These are phyloP conservation scores for Zygosaccharomyces pseudorouxii DNA, from an alignment of 805 yeast genomes.

Conservation along the genomic window DNA sequence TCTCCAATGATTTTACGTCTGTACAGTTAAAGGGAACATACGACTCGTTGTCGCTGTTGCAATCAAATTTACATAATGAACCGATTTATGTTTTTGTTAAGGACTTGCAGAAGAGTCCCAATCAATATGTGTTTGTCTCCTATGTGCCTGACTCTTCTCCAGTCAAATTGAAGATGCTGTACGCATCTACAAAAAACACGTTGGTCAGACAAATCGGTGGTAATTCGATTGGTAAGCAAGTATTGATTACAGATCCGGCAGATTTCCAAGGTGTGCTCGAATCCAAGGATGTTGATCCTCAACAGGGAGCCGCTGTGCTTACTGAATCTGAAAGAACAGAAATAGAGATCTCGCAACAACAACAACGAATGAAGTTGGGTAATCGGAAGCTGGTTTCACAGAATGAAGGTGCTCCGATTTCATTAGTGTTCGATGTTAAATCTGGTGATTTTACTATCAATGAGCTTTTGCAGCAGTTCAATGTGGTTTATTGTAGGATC, in stretches of 20 bases:
- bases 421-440: slow-evolving; percentile 26
- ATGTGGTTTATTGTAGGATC: slow-evolving; percentile 48
- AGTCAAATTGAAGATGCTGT: slow-evolving; percentile 83
- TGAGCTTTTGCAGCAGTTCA: slow-evolving; percentile 36
- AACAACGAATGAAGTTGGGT: slow-evolving; percentile 22
- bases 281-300: slow-evolving; percentile 7
- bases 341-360: slow-evolving; percentile 28
- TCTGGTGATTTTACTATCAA: slow-evolving; percentile 17
- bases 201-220: slow-evolving; percentile 70
- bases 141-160: slow-evolving; percentile 84
- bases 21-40: slow-evolving; percentile 19
- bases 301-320: slow-evolving; percentile 13
- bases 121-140: slow-evolving; percentile 55
- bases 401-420: slow-evolving; percentile 25
- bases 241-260: slow-evolving; percentile 33
- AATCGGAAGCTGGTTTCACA: slow-evolving; percentile 30
- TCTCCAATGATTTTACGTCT: slow-evolving; percentile 23
- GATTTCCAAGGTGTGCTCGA: slow-evolving; percentile 28
- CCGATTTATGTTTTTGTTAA: slow-evolving; percentile 51
- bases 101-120: slow-evolving; percentile 24
- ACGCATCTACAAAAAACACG: slow-evolving; percentile 84
- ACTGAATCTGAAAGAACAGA: slow-evolving; percentile 29
- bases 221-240: slow-evolving; percentile 34
- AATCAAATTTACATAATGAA: slow-evolving; percentile 34
- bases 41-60: slow-evolving; percentile 40